Evolutionary conservation across 31 red algal species (phyloP), one percentile per base, ranked within the genome.

Genomic region (Odonthalia washingtoniensis): DNA sequence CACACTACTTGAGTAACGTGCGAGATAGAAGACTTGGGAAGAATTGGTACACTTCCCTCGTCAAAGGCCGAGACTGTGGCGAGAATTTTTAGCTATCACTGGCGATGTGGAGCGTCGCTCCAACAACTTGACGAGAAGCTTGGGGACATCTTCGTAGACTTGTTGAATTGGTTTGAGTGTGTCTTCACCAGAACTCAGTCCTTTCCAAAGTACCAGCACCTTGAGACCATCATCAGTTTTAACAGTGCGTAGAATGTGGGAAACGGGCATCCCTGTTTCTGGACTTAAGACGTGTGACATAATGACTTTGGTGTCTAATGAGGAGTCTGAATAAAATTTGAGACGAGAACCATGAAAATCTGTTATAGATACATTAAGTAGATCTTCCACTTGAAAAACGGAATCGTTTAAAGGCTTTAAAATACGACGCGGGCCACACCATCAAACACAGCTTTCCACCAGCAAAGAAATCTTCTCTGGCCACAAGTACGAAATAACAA

Each of bases 181-280:
- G 21, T 57, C 49, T 57, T 57, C 49, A 14, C 21, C 12, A 21
- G 49, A 21, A 14, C 12, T 14, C 21, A 70, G 66, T 12, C 28
- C 66, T 70, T 70, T 70, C 66, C 66, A 70, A 12, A 9, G 66
- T 9, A 70, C 66, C 12, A 9, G 66, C 12, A 70, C 66, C 28
- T 37, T 34, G 28, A 28, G 9, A 32, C 66, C 66, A 12, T 70
- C 34, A 12, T 9, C 14, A 12, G 16, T 27, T 34, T 70, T 27
- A 6, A 34, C 66, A 32, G 31, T 9, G 9, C 12, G 9, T 32
- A 70, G 6, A 21, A 34, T 9, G 6, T 12, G n/a, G 9, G 66
- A 12, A 27, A 70, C 66, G 16, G 34, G 28, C 66, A 70, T 37
- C 31, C 66, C 66, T 12, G 66, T 70, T 34, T 70, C 66, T 5